phyloP scores from a whole-genome alignment of 441 rosid species.

The Arabidopsis hybrid region DNA sequence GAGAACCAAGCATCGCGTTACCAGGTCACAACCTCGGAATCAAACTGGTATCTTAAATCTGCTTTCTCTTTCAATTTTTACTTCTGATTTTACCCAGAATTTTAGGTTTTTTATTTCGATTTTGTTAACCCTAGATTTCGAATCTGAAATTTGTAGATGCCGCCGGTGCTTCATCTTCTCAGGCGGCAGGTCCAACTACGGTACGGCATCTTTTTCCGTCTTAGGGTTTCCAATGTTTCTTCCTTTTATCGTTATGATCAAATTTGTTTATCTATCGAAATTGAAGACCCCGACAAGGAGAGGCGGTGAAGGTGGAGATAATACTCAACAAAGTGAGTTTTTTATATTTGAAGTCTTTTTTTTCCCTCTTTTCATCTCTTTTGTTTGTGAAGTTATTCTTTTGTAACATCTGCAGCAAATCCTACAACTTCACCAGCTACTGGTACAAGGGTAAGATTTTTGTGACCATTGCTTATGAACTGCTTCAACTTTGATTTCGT shows the following conservation, averaged over 20 bases:
- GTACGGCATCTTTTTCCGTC: slow-evolving; percentile 8
- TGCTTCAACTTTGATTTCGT: not conserved
- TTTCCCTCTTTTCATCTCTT: not conserved
- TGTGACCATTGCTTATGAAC: slow-evolving; percentile 23
- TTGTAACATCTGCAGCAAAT: slow-evolving; percentile 36
- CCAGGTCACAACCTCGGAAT: slow-evolving; percentile 25
- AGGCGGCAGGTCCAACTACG: slow-evolving; percentile 27
- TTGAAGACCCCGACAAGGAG: slow-evolving; percentile 18
- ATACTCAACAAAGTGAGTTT: slow-evolving; percentile 30
- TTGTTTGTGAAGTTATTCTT: not conserved
- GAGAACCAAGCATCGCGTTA: slow-evolving; percentile 55
- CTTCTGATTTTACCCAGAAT: not conserved
- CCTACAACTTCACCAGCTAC: slow-evolving; percentile 47
- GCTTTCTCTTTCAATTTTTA: not conserved
- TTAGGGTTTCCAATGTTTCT: not conserved
- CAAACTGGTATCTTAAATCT: slow-evolving; percentile 27
- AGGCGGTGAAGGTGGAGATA: slow-evolving; percentile 14
- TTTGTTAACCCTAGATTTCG: slow-evolving; percentile 47
- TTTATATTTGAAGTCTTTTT: not conserved
- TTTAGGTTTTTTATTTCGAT: not conserved
- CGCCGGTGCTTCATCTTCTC: slow-evolving; percentile 3
- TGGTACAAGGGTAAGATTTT: slow-evolving; percentile 22
- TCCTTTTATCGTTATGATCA: not conserved
- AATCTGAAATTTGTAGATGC: slow-evolving; percentile 31
- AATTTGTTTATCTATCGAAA: not conserved